Conservation (phyloP, 129 eudicot genomes). For the Chrysanthemum seticuspe region DNA sequence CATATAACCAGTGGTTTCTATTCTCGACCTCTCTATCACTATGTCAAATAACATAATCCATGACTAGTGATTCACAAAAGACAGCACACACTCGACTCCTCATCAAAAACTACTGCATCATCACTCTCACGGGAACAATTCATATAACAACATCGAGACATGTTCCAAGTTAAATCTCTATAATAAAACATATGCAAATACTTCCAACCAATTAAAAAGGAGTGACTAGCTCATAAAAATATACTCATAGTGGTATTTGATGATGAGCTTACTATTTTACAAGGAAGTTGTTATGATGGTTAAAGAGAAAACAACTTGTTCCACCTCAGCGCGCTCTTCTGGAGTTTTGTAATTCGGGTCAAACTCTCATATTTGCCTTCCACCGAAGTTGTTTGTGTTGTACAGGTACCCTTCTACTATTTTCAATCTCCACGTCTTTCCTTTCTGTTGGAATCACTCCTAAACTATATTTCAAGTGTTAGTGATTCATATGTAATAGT, state of each 20-base stretch:
- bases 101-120: no score
- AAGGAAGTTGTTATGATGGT: no score
- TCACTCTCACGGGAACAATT: neutral
- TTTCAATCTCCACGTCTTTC: constrained; percentile 58
- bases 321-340: constrained; percentile 47
- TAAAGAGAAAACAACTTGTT: constrained; percentile 17
- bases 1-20: neutral
- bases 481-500: no score
- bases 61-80: no score
- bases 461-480: no score
- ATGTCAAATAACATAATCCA: neutral
- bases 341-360: constrained; percentile 42
- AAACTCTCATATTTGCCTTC: constrained; percentile 61
- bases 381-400: constrained; percentile 46
- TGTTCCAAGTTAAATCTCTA: neutral
- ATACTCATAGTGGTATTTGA: no score
- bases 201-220: neutral
- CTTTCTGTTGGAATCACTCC: no score
- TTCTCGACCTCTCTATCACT: neutral
- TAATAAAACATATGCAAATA: neutral
- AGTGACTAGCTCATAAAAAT: neutral
- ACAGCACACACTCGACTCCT: no score
- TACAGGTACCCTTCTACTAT: constrained; percentile 52
- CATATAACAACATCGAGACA: neutral
- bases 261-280: no score